A percentile compares a stretch with the other conserved stretches of the same genome.
phyloP scores from a whole-genome alignment of 2,329 filamentous ascomycete genomes.

The Ploettnerulaceae sp. region DNA sequence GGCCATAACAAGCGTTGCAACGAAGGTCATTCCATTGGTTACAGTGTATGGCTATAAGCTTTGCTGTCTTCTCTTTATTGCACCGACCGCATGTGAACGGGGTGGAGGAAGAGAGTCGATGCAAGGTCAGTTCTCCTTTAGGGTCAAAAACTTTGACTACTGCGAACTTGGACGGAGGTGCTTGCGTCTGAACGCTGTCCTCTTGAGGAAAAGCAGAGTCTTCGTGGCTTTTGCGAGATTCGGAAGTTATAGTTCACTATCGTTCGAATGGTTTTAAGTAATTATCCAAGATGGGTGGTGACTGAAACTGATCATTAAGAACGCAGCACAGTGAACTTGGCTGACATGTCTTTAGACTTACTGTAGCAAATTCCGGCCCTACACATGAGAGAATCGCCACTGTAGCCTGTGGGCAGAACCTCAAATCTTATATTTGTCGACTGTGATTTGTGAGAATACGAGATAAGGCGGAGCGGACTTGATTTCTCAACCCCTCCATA shows the following conservation, averaged over 20 bases:
- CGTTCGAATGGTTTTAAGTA: not conserved
- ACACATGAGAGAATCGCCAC: no score
- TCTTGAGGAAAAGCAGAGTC: conserved; percentile 16
- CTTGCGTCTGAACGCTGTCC: conserved; percentile 17
- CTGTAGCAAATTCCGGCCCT: no score
- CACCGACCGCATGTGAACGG: conserved; percentile 18
- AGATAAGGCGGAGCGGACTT: no score
- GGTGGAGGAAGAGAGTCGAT: conserved; percentile 18
- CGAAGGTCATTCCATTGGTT: conserved; percentile 16
- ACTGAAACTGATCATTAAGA: no score
- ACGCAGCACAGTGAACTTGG: no score
- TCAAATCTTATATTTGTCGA: no score
- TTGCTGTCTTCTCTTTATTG: conserved; percentile 19
- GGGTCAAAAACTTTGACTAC: conserved; percentile 16
- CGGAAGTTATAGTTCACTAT: conserved; percentile 15
- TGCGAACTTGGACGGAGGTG: conserved; percentile 17
- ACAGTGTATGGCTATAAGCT: conserved; percentile 13
- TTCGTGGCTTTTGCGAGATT: conserved; percentile 13
- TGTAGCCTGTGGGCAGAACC: no score
- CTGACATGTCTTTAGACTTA: no score
- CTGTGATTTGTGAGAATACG: no score
- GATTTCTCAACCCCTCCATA: no score
- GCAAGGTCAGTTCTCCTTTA: conserved; percentile 19
- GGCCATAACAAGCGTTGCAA: conserved; percentile 12
- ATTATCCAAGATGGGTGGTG: no score